Evolutionary conservation across 2,329 filamentous ascomycete species (phyloP).

Genomic region (Colletotrichum sp.): DNA sequence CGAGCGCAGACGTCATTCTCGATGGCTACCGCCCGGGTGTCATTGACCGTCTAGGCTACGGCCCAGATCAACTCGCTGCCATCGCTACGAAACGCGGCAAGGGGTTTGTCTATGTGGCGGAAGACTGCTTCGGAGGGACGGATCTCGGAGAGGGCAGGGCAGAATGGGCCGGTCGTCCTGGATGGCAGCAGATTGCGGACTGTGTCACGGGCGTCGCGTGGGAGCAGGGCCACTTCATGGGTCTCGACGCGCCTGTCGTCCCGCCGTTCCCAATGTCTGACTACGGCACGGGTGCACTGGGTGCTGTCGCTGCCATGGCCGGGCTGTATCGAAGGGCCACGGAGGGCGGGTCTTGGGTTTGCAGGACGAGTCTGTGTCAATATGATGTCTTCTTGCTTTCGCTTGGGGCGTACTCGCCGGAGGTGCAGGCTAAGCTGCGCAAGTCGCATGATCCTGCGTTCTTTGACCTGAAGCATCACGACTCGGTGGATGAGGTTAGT

Average conservation of each 20-base stretch:
- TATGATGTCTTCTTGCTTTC: conserved; percentile 40
- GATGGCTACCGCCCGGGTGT: conserved; percentile 69
- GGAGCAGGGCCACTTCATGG: conserved; percentile 58
- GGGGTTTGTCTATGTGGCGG: conserved; percentile 65
- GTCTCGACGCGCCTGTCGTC: conserved; percentile 60
- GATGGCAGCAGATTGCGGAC: conserved; percentile 70
- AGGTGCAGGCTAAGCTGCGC: conserved; percentile 52
- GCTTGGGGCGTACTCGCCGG: conserved; percentile 50
- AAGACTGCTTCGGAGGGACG: conserved; percentile 68
- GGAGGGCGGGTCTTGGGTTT: conserved; percentile 36
- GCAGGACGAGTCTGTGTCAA: conserved; percentile 37
- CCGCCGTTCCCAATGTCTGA: conserved; percentile 61
- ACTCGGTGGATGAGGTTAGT: conserved; percentile 64
- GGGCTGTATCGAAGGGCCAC: conserved; percentile 36
- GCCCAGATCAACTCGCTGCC: conserved; percentile 50
- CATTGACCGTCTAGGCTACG: conserved; percentile 63
- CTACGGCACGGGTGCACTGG: conserved; percentile 38
- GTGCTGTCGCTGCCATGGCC: conserved; percentile 35
- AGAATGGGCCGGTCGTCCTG: conserved; percentile 62
- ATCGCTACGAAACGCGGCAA: conserved; percentile 54
- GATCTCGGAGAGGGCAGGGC: conserved; percentile 35
- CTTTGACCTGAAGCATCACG: conserved; percentile 58
- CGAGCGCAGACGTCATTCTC: conserved; percentile 63
- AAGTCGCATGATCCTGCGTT: conserved; percentile 54
- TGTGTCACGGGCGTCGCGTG: conserved; percentile 59